Base-by-base conservation (phyloP, 106 monocot genomes). In the Alisma plantagoaquatica region DNA sequence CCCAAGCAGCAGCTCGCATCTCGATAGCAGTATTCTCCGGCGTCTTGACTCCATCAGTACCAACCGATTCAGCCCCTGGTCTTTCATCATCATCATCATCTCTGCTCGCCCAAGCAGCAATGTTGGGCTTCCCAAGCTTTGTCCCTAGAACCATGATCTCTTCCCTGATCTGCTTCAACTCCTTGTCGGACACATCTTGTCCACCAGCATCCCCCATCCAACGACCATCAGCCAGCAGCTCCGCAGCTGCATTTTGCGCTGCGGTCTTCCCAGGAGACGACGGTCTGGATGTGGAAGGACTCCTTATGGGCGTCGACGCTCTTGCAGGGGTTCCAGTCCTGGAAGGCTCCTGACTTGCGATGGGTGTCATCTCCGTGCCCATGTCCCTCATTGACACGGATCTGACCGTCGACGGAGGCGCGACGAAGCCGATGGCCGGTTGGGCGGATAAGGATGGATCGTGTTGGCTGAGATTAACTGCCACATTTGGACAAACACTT, bases 281-380 rank as follows among this genome's bases (percentile, higher is more conserved):
- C 49, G 83, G 60, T 46, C 60, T 49, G 27, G 87, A 87, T 45
- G 66, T 66, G 57, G 59, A 73, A 55, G 84, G 76, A 55, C 84
- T 84, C 16, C 76, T 27, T 2, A 50, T 53, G 12, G 69, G 69
- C 26, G 60, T 52, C 1, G 60, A 53, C 21, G 66, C 67, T 59
- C 77, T 72, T 20, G 45, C 64, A 59, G 94, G 94, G 51, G 88
- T 96, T 62, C 73, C 83, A 23, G 75, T 96, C 24, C 77, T 68
- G 42, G 94, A 94, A 49, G 94, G 75, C 43, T 94, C 84, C 64
- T 96, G 75, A 41, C 94, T 94, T 28, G 87, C 73, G 56, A 88
- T 71, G 20, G 94, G 94, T 23, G 94, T 94, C 94, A 94, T 94
- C 73, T 87, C 94, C 5, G 94, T 94, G 15, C 87, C 94, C 70